A percentile compares a stretch with the other conserved stretches of the same genome.
phyloP scores from a whole-genome alignment of 169 alveolate species.

The Plasmodium knowlesi region DNA sequence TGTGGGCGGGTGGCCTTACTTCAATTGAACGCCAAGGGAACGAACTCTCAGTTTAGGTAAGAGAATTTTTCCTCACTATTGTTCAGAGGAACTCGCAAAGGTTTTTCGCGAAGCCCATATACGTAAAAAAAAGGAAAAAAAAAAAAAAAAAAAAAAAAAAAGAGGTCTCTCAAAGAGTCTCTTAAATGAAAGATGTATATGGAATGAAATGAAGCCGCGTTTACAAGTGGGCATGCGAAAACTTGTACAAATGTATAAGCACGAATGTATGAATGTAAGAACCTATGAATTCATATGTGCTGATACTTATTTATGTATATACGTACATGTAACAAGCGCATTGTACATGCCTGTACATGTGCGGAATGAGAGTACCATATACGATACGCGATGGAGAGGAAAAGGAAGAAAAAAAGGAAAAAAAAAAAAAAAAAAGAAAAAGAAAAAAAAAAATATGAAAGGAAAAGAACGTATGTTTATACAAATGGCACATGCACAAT shows the following conservation, averaged over 20 bases:
- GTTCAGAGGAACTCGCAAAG: neutral
- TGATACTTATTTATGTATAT: neutral
- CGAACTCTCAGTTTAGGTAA: neutral
- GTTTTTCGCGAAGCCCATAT: neutral
- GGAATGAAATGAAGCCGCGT: neutral
- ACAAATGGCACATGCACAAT: neutral
- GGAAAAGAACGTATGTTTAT: neutral
- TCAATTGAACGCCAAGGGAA: neutral
- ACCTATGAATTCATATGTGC: neutral
- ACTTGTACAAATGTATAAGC: neutral
- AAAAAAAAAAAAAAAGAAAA: neutral
- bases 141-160: neutral
- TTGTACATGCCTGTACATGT: neutral
- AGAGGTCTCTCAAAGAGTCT: neutral
- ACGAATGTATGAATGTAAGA: neutral
- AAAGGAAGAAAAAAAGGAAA: neutral
- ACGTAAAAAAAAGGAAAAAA: neutral
- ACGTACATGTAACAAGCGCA: neutral
- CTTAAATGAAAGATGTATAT: neutral
- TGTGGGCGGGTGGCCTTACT: neutral
- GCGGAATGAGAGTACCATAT: neutral
- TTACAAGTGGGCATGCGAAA: neutral
- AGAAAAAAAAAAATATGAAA: neutral
- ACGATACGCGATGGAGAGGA: neutral
- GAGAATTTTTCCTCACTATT: neutral